Conservation (phyloP, 805 yeast species). For the Sugiyamaella floridensis region DNA sequence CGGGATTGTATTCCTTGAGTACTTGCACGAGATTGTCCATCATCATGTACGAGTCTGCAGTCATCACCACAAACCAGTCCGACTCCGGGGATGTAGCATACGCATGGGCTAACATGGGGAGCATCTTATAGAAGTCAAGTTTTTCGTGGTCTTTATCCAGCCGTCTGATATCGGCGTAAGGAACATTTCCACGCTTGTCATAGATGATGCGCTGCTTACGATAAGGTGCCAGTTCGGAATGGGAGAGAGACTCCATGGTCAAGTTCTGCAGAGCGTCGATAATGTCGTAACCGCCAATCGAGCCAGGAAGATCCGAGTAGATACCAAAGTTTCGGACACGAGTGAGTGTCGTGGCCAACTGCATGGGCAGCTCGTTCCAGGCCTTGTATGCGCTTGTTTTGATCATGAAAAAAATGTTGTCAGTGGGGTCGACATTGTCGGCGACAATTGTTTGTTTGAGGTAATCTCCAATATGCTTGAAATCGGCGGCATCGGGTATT, state of each 20-base stretch:
- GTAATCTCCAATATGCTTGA: slow-evolving; percentile 11
- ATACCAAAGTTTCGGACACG: slow-evolving; percentile 28
- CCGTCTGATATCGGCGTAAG: slow-evolving; percentile 8
- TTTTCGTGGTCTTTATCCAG: slow-evolving; percentile 26
- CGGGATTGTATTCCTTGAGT: slow-evolving; percentile 22
- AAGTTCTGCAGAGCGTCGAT: slow-evolving; percentile 27
- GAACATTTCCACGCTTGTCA: slow-evolving; percentile 21
- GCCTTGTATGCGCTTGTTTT: slow-evolving; percentile 33
- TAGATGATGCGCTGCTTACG: slow-evolving; percentile 21
- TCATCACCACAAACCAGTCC: slow-evolving; percentile 34
- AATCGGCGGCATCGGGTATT: background rate
- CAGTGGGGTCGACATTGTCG: slow-evolving; percentile 21
- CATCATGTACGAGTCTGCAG: slow-evolving; percentile 30
- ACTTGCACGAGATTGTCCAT: slow-evolving; percentile 24
- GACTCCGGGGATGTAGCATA: slow-evolving; percentile 22
- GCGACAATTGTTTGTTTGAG: slow-evolving; percentile 21
- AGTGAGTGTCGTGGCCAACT: slow-evolving; percentile 29
- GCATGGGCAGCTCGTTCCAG: slow-evolving; percentile 33
- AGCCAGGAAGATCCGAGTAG: slow-evolving; percentile 30
- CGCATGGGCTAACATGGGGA: slow-evolving; percentile 34
- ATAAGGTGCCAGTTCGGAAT: slow-evolving; percentile 19
- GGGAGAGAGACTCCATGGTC: slow-evolving; percentile 13
- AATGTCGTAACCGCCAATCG: slow-evolving; percentile 29
- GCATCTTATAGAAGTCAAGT: slow-evolving; percentile 32
- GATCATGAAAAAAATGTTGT: slow-evolving; percentile 28